These are phyloP conservation scores for Comarum palustre DNA, from an alignment of 306 rosid species.

Conservation along the genomic window DNA sequence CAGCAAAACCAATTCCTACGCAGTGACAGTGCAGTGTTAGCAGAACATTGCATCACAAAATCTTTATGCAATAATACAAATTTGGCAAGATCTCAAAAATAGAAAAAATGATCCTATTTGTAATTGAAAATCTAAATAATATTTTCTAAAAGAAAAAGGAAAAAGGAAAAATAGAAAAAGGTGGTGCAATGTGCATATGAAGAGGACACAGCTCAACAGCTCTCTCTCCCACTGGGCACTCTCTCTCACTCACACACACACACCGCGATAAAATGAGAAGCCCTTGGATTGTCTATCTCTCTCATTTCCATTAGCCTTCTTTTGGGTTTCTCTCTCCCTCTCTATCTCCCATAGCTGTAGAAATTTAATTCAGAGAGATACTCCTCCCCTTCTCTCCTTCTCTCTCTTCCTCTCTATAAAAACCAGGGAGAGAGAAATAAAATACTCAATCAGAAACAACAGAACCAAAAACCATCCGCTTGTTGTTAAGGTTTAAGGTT, in stretches of 20 bases:
- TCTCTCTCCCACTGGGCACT: constrained; percentile 11
- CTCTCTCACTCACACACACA: constrained; percentile 16
- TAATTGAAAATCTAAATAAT: too few species aligned
- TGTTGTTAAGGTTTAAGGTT: not conserved
- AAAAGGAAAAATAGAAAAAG: not conserved
- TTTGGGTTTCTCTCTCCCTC: constrained; percentile 17
- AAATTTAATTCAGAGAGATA: constrained; percentile 1
- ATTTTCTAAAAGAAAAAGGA: not conserved
- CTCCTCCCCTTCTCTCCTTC: constrained; percentile 18
- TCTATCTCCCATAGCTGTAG: constrained; percentile 26
- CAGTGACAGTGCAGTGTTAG: not conserved
- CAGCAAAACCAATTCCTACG: not conserved
- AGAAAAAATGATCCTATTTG: too few species aligned
- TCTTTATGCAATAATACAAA: not conserved
- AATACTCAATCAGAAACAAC: constrained; percentile 3
- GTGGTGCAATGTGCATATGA: constrained; percentile 34
- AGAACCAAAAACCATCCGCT: constrained; percentile 16
- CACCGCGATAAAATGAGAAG: constrained; percentile 44
- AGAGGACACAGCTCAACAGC: constrained; percentile 48
- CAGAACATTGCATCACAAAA: not conserved
- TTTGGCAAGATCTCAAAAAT: not conserved
- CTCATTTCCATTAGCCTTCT: constrained; percentile 17
- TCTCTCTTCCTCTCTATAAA: constrained; percentile 14
- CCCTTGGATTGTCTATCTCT: constrained; percentile 32
- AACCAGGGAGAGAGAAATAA: not conserved